Evolutionary conservation across 805 yeast genomes (phyloP), one percentile per base, ranked within the genome.

Genomic region (Kodamaea laetipori): DNA sequence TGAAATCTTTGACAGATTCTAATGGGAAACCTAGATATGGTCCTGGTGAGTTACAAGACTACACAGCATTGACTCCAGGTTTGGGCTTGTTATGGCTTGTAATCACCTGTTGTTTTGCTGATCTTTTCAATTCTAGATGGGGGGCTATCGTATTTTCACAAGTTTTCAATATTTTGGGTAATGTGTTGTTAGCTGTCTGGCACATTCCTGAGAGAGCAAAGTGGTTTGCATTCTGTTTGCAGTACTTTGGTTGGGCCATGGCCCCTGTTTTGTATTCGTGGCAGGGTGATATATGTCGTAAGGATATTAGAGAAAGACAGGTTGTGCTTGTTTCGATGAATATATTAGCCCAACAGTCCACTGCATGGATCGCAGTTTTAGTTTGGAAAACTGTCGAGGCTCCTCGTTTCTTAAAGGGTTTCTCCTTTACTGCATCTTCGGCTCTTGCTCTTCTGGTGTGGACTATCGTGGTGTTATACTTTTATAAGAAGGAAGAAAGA

Each of bases 151-250:
- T 72, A 4, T 59, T 75, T 15, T 74, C 86, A 0, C 83, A 77
- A 40, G 65, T 72, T 0, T 72, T 81, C 69, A 80, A 79, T 51
- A 63, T 78, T 19, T 54, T 74, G 5, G 82, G 84, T 10, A 78
- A 80, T 55, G 67, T 69, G 0, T 64, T 81, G 17, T 61, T 81
- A 50, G 81, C 82, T 4, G 73, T 73, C 34, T 81, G 86, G 86
- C 60, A 80, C 49, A 78, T 81, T 21, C 70, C 81, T 0, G 67
- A 67, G 32, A 46, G 67, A n/a, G 80, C 85, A 11, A 80, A 81
- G 59, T 80, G 86, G 85, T 79, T 73, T 65, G 86, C 81, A 0
- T 81, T 77, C 57, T 67, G 80, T 53, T 67, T 76, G 38, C 79
- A 77, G 15, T 81, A 80, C 54, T 78, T 78, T 58, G 77, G 81